phyloP scores from a whole-genome alignment of 1,284 basidiomycete genomes.

The Apiotrichum akiyoshidainum region DNA sequence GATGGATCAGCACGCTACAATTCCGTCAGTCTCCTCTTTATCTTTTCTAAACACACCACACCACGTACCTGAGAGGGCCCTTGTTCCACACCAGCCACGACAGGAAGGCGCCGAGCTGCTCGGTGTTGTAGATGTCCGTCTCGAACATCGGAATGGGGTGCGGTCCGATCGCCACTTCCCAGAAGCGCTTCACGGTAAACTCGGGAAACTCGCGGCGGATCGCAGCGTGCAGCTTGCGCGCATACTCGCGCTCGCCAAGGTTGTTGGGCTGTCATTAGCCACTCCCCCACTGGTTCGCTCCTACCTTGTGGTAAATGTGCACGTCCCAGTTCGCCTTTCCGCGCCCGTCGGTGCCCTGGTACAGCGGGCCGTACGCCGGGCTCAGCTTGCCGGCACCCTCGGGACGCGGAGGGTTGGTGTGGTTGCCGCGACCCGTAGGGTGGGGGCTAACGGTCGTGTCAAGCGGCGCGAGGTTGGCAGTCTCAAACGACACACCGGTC shows the following conservation, averaged over 20 bases:
- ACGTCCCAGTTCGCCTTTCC: slow-evolving; percentile 13
- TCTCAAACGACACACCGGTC: background rate
- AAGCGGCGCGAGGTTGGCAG: slow-evolving; percentile 44
- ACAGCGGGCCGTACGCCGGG: slow-evolving; percentile 10
- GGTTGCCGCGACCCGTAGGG: slow-evolving; percentile 58
- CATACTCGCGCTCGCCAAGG: slow-evolving; percentile 12
- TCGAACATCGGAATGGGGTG: slow-evolving; percentile 64
- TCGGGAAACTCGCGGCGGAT: slow-evolving; percentile 20
- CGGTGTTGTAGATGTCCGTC: slow-evolving; percentile 63
- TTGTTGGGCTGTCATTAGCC: slow-evolving; percentile 11
- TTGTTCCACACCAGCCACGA: slow-evolving; percentile 63
- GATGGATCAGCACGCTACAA: slow-evolving; percentile 66
- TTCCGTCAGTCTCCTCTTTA: too few relatives aligned
- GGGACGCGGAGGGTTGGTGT: slow-evolving; percentile 29
- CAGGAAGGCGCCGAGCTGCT: slow-evolving; percentile 63
- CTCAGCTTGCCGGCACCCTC: slow-evolving; percentile 3
- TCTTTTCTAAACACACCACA: background rate
- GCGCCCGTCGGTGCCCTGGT: background rate
- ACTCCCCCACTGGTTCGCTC: background rate
- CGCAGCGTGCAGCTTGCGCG: slow-evolving; percentile 14
- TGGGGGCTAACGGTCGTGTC: slow-evolving; percentile 53
- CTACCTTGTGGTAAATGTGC: slow-evolving; percentile 14
- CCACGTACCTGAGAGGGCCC: slow-evolving; percentile 60
- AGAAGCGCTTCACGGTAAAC: slow-evolving; percentile 13
- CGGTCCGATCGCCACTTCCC: slow-evolving; percentile 11